Evolutionary conservation across 495 filamentous ascomycete genomes (phyloP).

Genomic region (Neurospora sp.): DNA sequence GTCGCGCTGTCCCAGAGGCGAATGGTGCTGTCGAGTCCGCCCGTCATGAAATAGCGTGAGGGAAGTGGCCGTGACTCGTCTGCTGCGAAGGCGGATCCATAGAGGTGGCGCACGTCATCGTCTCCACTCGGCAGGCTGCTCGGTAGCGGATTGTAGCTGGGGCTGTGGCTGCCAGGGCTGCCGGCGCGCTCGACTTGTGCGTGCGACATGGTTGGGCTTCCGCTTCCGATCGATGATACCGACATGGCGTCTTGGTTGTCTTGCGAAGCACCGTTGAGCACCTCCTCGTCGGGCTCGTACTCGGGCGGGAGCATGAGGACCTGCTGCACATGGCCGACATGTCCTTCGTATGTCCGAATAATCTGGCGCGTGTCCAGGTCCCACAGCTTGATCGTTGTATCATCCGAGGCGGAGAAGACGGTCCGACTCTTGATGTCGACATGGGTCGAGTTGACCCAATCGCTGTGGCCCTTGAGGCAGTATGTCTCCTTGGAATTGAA

Average conservation of each 20-base stretch:
- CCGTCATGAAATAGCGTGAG: slow-evolving; percentile 84
- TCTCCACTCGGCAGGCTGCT: slow-evolving; percentile 16
- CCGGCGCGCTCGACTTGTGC: slow-evolving; percentile 6
- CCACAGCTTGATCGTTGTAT: slow-evolving; percentile 73
- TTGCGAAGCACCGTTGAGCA: slow-evolving; percentile 36
- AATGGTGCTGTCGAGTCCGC: slow-evolving; percentile 81
- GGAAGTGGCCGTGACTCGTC: slow-evolving; percentile 55
- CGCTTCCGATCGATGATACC: slow-evolving; percentile 28
- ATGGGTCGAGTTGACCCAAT: slow-evolving; percentile 90
- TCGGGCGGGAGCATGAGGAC: slow-evolving; percentile 71
- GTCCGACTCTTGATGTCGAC: slow-evolving; percentile 74
- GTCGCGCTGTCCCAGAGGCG: slow-evolving; percentile 86
- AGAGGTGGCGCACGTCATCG: slow-evolving; percentile 38
- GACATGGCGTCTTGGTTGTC: slow-evolving; percentile 48
- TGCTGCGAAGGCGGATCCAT: slow-evolving; percentile 46
- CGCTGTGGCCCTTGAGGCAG: slow-evolving; percentile 69
- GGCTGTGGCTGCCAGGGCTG: background rate
- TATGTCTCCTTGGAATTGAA: slow-evolving; percentile 74
- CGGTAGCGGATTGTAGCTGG: slow-evolving; percentile 1
- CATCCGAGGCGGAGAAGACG: slow-evolving; percentile 86
- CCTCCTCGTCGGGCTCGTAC: slow-evolving; percentile 72
- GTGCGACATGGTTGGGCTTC: slow-evolving; percentile 20
- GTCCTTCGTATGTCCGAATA: slow-evolving; percentile 77
- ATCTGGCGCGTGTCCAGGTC: slow-evolving; percentile 64
- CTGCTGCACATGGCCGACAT: slow-evolving; percentile 92